Evolutionary conservation across 2,329 filamentous ascomycete genomes (phyloP), one percentile per base, ranked within the genome.

Genomic region (Ophiocordyceps robertsii): DNA sequence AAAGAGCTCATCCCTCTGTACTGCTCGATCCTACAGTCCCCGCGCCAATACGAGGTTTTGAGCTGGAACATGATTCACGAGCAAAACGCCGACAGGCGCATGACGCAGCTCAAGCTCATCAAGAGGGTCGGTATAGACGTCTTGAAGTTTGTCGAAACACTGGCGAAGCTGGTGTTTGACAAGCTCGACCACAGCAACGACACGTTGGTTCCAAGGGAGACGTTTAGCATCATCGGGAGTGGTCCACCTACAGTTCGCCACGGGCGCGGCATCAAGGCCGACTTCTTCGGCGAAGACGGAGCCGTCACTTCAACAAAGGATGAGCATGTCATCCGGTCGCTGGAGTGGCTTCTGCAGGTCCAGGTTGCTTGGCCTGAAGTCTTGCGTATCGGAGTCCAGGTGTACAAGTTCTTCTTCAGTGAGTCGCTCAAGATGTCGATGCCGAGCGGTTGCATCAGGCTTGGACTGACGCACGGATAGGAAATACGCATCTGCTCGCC

Each of bases 341-440:
- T 95, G 45, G 84, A 93, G 55, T 96, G 90, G 89, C 80, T 90
- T 57, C 66, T 85, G 44, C 72, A 85, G 43, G 73, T 90, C 9
- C 76, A 83, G 40, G 81, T 75, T 12, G 72, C 84, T 43, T 89
- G 82, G 80, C 67, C 72, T 14, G 70, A 81, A 44, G 79, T 85
- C 19, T 85, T 90, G 52, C 63, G 67, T 16, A 70, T 78, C 43
- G 79, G 86, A 36, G 75, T 76, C 29, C 72, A 78, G 51, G 73
- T 89, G n/a, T 86, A 95, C 64, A 84, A 84, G 55, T 80, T 81
- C 46, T 88, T 95, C 55, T 71, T 94, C 38, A 73, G 87, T 93
- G 75, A 69, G 86, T 73, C 31, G 11, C 29, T 2, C 1, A 8
- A 36, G 10, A 3, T 10, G 10, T 24, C 10, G 4, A 4, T 29